Conservation (phyloP, 495 filamentous ascomycete genomes). For the Tuber melanosporum region DNA sequence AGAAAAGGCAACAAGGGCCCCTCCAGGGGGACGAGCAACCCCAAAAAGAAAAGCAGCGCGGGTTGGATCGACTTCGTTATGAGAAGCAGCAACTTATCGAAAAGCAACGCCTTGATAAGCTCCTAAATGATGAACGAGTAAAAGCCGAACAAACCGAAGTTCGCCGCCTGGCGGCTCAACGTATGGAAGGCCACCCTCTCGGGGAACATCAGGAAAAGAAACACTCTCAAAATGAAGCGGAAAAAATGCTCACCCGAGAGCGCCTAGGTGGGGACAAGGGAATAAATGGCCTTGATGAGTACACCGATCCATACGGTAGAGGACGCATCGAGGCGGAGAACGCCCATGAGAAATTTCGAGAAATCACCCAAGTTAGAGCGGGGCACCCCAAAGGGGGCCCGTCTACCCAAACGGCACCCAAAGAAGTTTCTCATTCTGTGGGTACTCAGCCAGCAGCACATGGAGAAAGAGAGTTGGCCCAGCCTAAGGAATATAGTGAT, state of each 20-base stretch:
- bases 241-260: background rate
- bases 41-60: background rate
- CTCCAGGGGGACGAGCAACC: conserved; percentile 45
- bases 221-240: background rate
- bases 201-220: background rate
- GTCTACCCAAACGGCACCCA: background rate
- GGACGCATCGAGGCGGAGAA: background rate
- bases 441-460: background rate
- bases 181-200: background rate
- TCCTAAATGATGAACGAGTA: background rate
- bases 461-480: background rate
- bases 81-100: background rate
- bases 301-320: background rate
- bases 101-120: conserved; percentile 2
- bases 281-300: background rate
- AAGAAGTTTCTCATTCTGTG: background rate
- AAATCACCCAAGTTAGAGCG: background rate
- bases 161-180: background rate
- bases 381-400: background rate
- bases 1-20: background rate
- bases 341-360: background rate
- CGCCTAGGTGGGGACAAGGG: background rate
- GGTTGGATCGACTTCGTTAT: background rate
- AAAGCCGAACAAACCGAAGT: background rate
- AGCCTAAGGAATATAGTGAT: background rate